Evolutionary conservation across 2,329 filamentous ascomycete species (phyloP).

Genomic region (Claviceps arundinis): DNA sequence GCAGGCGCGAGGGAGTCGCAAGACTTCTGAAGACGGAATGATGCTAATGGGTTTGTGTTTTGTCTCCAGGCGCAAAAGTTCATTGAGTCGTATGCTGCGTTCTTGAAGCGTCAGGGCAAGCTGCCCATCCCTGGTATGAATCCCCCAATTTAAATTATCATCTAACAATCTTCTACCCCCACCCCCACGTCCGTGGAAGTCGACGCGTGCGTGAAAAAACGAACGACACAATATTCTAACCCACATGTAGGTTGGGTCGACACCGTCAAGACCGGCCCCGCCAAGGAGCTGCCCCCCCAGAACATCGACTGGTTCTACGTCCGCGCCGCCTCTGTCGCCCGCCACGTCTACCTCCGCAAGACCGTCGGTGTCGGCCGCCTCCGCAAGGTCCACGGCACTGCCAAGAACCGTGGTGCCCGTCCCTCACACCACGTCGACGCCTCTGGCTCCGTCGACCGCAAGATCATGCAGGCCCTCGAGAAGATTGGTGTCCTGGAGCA

Average conservation of each 20-base stretch:
- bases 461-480: constrained; percentile 93
- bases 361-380: constrained; percentile 97
- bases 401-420: constrained; percentile 91
- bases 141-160: no score
- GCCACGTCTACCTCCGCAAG: constrained; percentile 99
- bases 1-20: constrained; percentile 62
- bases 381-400: constrained; percentile 87
- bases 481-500: constrained; percentile 98
- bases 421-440: constrained; percentile 94
- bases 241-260: constrained; percentile 75
- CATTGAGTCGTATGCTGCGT: constrained; percentile 73
- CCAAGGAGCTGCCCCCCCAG: constrained; percentile 96
- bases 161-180: no score
- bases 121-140: constrained; percentile 74
- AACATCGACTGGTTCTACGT: constrained; percentile 93
- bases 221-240: neutral
- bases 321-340: constrained; percentile 87
- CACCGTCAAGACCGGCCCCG: constrained; percentile 94
- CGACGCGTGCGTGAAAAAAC: neutral
- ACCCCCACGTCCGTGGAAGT: no score
- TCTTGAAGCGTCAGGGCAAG: constrained; percentile 91
- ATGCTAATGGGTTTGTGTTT: constrained; percentile 45
- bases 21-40: constrained; percentile 65
- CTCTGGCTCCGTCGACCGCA: constrained; percentile 90
- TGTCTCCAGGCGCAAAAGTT: constrained; percentile 68